phyloP scores from a whole-genome alignment of 2,329 filamentous ascomycete species.

The Ceratocystis variospora region DNA sequence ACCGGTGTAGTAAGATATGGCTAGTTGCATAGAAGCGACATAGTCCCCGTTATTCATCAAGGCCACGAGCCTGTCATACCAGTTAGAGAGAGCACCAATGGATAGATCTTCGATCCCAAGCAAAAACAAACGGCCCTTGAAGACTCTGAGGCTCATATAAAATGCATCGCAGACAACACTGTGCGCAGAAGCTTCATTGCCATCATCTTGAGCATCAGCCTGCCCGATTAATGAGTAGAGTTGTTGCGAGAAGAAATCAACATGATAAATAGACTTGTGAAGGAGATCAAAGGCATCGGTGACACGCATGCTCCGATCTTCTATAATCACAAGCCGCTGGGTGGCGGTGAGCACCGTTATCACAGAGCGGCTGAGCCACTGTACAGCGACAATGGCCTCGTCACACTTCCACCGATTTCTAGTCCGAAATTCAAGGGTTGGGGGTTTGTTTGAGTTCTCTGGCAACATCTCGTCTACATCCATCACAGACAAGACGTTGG shows the following conservation, averaged over 20 bases:
- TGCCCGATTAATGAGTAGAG: conserved; percentile 75
- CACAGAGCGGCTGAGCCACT: conserved; percentile 92
- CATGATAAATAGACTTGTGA: conserved; percentile 82
- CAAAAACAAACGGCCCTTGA: conserved; percentile 85
- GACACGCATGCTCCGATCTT: conserved; percentile 76
- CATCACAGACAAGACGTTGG: conserved; percentile 85
- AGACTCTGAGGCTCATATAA: conserved; percentile 92
- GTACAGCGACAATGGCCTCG: conserved; percentile 88
- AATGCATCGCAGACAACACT: conserved; percentile 95
- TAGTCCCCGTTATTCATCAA: conserved; percentile 97
- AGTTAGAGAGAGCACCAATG: conserved; percentile 86
- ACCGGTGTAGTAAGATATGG: conserved; percentile 82
- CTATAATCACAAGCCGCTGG: conserved; percentile 80
- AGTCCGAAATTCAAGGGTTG: conserved; percentile 64
- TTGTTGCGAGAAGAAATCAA: conserved; percentile 79
- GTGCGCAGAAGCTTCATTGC: conserved; percentile 79
- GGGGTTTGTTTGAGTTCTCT: conserved; percentile 61
- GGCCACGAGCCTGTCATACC: conserved; percentile 85
- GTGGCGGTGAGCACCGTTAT: conserved; percentile 85
- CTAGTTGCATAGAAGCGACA: conserved; percentile 76
- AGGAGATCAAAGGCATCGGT: conserved; percentile 91
- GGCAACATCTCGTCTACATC: conserved; percentile 64
- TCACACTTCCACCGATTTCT: conserved; percentile 85
- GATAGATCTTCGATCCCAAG: conserved; percentile 89
- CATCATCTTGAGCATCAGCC: conserved; percentile 43